phyloP scores from a whole-genome alignment of 805 yeast species.

The Wilhelminamyces savonicus region DNA sequence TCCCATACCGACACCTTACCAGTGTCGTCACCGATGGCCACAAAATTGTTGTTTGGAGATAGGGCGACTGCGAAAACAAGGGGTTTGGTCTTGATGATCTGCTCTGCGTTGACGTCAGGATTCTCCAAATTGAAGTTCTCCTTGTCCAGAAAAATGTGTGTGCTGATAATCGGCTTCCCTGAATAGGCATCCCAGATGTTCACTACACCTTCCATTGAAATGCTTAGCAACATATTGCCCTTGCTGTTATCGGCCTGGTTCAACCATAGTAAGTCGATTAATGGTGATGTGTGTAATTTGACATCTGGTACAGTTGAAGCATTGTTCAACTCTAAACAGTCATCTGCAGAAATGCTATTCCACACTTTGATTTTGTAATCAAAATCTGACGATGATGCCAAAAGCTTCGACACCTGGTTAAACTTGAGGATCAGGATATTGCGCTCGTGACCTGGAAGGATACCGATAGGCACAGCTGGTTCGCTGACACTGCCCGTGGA shows the following conservation, averaged over 20 bases:
- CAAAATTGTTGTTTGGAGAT: constrained; percentile 41
- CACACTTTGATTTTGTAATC: constrained; percentile 71
- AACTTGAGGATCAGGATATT: constrained; percentile 52
- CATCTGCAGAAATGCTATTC: constrained; percentile 57
- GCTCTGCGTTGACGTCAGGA: constrained; percentile 2
- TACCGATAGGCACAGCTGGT: no score
- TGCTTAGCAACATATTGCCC: constrained; percentile 31
- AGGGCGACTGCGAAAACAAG: constrained; percentile 51
- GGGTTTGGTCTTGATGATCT: no score
- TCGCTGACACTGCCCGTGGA: no score
- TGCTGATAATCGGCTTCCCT: constrained; percentile 32
- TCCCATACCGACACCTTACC: constrained; percentile 56
- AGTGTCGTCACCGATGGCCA: constrained; percentile 63
- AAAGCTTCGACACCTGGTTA: constrained; percentile 42
- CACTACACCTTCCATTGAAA: constrained; percentile 67
- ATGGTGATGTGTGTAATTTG: constrained; percentile 47
- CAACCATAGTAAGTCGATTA: constrained; percentile 54
- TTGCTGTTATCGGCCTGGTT: constrained; percentile 14
- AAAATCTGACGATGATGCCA: constrained; percentile 68
- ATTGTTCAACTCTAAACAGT: constrained; percentile 31
- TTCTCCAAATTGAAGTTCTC: constrained; percentile 9
- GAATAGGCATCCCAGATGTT: constrained; percentile 58
- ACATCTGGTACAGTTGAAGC: constrained; percentile 7
- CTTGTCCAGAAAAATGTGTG: constrained; percentile 21
- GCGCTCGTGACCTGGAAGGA: constrained; percentile 55